Percentiles rank a stretch among this genome's conserved stretches.
Conservation (phyloP, 2,329 filamentous ascomycete genomes). For the Hypoxylon sp. region DNA sequence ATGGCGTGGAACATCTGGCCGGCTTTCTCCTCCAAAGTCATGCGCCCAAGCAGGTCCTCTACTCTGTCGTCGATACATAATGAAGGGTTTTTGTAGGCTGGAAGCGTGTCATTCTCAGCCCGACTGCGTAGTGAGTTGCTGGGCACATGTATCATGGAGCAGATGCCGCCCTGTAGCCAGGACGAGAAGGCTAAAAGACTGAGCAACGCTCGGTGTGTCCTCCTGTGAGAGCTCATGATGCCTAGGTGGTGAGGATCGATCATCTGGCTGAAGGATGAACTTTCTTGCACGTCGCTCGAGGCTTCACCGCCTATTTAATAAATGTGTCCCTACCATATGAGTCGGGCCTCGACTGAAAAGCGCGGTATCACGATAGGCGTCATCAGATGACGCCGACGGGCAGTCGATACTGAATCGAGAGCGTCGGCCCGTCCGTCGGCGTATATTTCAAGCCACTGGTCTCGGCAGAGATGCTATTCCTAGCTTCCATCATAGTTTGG, state of each 20-base stretch:
- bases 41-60: constrained; percentile 54
- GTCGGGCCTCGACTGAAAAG: not conserved
- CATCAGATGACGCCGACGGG: constrained; percentile 8
- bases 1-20: constrained; percentile 57
- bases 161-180: constrained; percentile 7
- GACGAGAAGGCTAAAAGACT: constrained; percentile 15
- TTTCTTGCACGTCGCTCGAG: not conserved
- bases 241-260: not conserved
- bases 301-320: constrained; percentile 1
- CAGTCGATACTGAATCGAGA: constrained; percentile 14
- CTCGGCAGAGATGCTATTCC: constrained; percentile 21
- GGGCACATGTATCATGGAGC: not conserved
- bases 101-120: constrained; percentile 2
- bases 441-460: constrained; percentile 12
- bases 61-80: constrained; percentile 53
- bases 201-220: not conserved
- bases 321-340: not conserved
- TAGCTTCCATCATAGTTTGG: not conserved
- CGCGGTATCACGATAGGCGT: constrained; percentile 3
- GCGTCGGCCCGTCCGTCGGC: constrained; percentile 25
- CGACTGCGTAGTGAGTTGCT: not conserved
- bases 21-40: constrained; percentile 58
- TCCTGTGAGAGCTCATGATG: constrained; percentile 7
- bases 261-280: not conserved
- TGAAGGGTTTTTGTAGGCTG: constrained; percentile 24